Evolutionary conservation across 2,329 filamentous ascomycete genomes (phyloP), one percentile per base, ranked within the genome.

Genomic region (Trichoderma semiorbis): DNA sequence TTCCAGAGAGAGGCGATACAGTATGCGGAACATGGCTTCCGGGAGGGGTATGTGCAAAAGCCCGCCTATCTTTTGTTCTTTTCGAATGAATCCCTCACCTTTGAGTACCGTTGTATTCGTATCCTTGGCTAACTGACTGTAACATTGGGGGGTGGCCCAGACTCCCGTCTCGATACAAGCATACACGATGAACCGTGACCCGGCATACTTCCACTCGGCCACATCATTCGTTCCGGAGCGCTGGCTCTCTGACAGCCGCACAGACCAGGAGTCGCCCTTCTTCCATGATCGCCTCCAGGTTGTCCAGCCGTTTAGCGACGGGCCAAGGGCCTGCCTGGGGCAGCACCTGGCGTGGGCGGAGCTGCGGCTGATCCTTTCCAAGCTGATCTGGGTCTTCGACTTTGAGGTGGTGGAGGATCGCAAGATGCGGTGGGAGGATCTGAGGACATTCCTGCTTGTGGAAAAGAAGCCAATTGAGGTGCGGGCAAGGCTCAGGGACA

Each of bases 141-240:
- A 81, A 58, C 84, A 86, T 34, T 85, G 80, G 83, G 32, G 32
- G 39, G 16, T n/a, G 39, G 82, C 34, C 83, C 16, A 71, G 69
- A 71, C 69, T 28, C 39, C 69, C 16, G 69, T 71, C 8, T 60
- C 69, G 18, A 67, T 67, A 50, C 69, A 71, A 32, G 69, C 53
- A 39, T 69, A 69, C 12, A 21, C 65, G 10, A 63, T 72, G 39
- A 39, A 69, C 65, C 70, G 65, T 24, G 64, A 63, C 28, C 70
- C 70, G 10, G 30, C 28, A 0, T 14, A 64, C 36, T 72, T 69
- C 43, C 32, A 62, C 58, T 7, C 50, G 21, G n/a, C 70, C n/a
- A 50, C 50, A 30, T 69, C 64, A n/a, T 72, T 72, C 32, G 14
- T 57, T n/a, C 70, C 70, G 24, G 70, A 72, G 57, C 64, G 70